These are phyloP conservation scores for Avena eriantha DNA, from an alignment of 176 grass and related monocot genomes.

Conservation along the genomic window DNA sequence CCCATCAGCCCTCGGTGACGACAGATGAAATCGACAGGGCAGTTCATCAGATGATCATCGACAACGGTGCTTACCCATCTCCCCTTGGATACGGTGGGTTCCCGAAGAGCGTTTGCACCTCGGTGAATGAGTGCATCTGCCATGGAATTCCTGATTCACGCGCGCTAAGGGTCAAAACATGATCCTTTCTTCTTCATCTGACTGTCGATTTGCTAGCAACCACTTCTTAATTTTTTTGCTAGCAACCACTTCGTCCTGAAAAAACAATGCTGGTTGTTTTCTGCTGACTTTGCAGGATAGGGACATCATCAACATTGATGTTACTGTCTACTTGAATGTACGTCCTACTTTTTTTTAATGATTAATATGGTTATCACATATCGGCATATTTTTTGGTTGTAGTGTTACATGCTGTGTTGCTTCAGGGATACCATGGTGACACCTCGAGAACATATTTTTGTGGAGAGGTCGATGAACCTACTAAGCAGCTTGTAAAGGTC, in stretches of 20 bases:
- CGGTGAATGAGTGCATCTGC: slow-evolving; percentile 95
- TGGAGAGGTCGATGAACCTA: slow-evolving; percentile 77
- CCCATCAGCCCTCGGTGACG: slow-evolving; percentile 68
- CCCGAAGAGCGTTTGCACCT: slow-evolving; percentile 93
- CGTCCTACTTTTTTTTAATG: not conserved
- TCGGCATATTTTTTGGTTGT: not conserved
- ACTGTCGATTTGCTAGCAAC: not conserved
- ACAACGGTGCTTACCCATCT: slow-evolving; percentile 85
- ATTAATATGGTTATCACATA: not conserved
- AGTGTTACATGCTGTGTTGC: slow-evolving; percentile 38
- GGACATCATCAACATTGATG: slow-evolving; percentile 95
- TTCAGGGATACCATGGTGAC: slow-evolving; percentile 92
- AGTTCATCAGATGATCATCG: slow-evolving; percentile 88
- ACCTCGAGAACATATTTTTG: slow-evolving; percentile 92
- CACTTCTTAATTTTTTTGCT: not conserved
- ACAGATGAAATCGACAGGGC: slow-evolving; percentile 94
- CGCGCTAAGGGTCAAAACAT: slow-evolving; percentile 47
- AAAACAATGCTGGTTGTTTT: not conserved
- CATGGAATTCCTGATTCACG: slow-evolving; percentile 94
- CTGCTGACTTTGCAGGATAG: slow-evolving; percentile 65
- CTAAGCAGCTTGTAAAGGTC: slow-evolving; percentile 78
- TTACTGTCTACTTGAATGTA: slow-evolving; percentile 92
- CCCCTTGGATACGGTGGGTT: slow-evolving; percentile 89
- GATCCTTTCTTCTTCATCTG: not conserved
- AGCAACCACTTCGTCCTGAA: not conserved